Conservation (phyloP, 2,329 filamentous ascomycete species). For the Ambrosiella cleistominuta region DNA sequence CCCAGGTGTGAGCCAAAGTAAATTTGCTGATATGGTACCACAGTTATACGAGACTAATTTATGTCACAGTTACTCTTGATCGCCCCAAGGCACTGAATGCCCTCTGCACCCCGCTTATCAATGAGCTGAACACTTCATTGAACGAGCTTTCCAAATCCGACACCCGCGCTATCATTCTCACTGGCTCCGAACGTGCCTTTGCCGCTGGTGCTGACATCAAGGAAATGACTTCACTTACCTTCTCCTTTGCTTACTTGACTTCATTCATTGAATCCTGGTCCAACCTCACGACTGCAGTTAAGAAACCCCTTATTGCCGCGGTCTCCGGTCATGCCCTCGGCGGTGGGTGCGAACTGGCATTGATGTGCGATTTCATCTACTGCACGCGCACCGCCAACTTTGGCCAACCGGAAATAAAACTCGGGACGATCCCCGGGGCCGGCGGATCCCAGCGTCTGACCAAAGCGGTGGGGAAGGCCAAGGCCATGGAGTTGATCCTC, state of each 20-base stretch:
- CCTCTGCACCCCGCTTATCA: conserved; percentile 75
- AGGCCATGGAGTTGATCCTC: conserved; percentile 80
- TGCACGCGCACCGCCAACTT: conserved; percentile 75
- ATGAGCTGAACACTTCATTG: conserved; percentile 70
- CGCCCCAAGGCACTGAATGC: conserved; percentile 93
- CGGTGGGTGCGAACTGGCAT: conserved; percentile 86
- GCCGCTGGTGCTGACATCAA: conserved; percentile 97
- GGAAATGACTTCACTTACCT: conserved; percentile 89
- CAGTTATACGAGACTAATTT: not conserved
- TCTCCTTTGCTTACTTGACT: conserved; percentile 67
- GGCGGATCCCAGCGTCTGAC: conserved; percentile 84
- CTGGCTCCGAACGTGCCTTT: conserved; percentile 78
- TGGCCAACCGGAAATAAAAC: conserved; percentile 91
- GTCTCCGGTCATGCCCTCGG: conserved; percentile 90
- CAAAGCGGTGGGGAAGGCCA: conserved; percentile 62
- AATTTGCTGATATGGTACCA: conserved; percentile 14
- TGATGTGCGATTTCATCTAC: conserved; percentile 96
- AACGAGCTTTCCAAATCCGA: conserved; percentile 49
- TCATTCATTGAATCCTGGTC: conserved; percentile 97
- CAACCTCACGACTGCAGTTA: conserved; percentile 61
- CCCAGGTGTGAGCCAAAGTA: conserved; percentile 82
- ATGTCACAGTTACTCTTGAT: conserved; percentile 61
- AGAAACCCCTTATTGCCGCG: conserved; percentile 86
- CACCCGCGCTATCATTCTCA: conserved; percentile 65
- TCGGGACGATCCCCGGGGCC: conserved; percentile 81